Conservation (phyloP, 73 alveolate species). For the Paramecium sexaurelia region DNA sequence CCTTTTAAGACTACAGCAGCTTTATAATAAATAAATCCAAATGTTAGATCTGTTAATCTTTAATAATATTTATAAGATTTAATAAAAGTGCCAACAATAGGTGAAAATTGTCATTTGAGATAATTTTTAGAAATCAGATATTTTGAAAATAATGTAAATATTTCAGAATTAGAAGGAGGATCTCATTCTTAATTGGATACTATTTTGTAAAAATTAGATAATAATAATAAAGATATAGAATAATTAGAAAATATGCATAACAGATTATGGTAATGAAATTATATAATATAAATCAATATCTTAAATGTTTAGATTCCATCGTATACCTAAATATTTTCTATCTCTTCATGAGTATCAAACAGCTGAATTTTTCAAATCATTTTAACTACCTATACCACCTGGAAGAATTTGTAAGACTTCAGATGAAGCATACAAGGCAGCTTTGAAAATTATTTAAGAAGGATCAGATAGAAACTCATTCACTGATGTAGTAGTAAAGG, state of each 20-base stretch:
- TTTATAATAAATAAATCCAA: neutral
- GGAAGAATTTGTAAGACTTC: slow-evolving; percentile 64
- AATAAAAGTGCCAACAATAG: neutral
- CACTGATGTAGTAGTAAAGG: slow-evolving; percentile 72
- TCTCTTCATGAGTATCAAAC: slow-evolving; percentile 68
- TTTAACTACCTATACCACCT: slow-evolving; percentile 60
- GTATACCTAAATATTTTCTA: slow-evolving; percentile 18
- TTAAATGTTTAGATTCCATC: slow-evolving; percentile 12
- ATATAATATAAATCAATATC: neutral
- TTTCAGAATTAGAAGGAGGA: neutral
- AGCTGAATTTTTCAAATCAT: slow-evolving; percentile 47
- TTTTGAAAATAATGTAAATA: neutral
- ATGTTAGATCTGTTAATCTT: neutral
- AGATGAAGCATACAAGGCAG: slow-evolving; percentile 60
- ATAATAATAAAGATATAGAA: neutral
- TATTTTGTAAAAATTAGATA: neutral
- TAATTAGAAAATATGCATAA: neutral
- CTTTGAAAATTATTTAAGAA: slow-evolving; percentile 35
- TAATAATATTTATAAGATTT: slow-evolving; percentile 10
- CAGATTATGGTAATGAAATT: slow-evolving; percentile 2
- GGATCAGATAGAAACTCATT: slow-evolving; percentile 51
- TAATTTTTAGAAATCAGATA: neutral
- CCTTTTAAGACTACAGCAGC: neutral
- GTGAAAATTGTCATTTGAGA: slow-evolving; percentile 22
- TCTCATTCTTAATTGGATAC: neutral